These are phyloP conservation scores for Pyrrhoderma noxium DNA, from an alignment of 1,284 basidiomycete genomes.

Conservation along the genomic window DNA sequence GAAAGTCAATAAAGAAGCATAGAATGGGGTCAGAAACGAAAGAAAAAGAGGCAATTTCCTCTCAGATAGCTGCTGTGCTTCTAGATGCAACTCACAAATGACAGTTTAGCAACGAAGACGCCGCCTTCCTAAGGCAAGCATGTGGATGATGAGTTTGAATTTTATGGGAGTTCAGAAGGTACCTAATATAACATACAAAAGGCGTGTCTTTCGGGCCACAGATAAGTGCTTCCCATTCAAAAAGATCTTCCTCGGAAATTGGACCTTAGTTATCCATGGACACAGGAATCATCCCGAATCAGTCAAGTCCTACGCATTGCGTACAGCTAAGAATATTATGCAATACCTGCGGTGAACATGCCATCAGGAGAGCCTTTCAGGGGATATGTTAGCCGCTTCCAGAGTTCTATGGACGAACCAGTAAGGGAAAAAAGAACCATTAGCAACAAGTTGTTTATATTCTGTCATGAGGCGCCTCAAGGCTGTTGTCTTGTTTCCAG, in stretches of 20 bases:
- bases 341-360: constrained; percentile 85
- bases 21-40: constrained; percentile 4
- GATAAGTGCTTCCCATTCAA: constrained; percentile 97
- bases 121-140: constrained; percentile 74
- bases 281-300: too few relatives aligned
- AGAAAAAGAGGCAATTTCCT: constrained; percentile 6
- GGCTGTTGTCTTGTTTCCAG: constrained; percentile 53
- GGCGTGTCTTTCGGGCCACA: constrained; percentile 96
- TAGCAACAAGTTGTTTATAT: constrained; percentile 78
- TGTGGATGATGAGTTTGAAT: neutral
- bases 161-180: neutral
- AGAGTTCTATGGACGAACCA: neutral
- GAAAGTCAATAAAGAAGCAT: constrained; percentile 3
- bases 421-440: constrained; percentile 31
- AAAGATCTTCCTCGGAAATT: constrained; percentile 91
- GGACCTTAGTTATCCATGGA: constrained; percentile 54
- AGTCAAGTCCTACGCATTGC: constrained; percentile 8
- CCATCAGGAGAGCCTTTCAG: constrained; percentile 74
- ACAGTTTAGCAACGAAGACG: constrained; percentile 88
- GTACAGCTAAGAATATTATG: constrained; percentile 9
- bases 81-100: constrained; percentile 62
- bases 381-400: constrained; percentile 18
- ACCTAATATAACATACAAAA: constrained; percentile 55
- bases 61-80: neutral
- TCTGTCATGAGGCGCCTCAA: constrained; percentile 85